phyloP scores from a whole-genome alignment of 1,139 yeast species.

The Blastobotrys aristatus region DNA sequence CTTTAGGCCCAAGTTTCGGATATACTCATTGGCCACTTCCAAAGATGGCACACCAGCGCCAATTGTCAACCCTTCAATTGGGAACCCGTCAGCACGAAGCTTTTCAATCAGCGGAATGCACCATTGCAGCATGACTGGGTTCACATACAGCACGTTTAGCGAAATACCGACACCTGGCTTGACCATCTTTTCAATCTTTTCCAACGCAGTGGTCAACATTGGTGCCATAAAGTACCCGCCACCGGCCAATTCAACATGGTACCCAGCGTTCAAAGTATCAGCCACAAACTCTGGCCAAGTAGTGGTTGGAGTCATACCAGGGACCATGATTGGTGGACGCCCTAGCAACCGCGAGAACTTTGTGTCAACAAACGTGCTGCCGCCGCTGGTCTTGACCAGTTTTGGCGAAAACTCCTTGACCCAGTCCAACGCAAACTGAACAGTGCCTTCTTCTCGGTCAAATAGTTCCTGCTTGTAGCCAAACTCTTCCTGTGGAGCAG shows the following conservation, averaged over 20 bases:
- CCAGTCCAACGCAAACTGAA: slow-evolving; percentile 90
- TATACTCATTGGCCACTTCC: slow-evolving; percentile 96
- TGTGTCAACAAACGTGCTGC: slow-evolving; percentile 72
- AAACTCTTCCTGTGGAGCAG: slow-evolving; percentile 65
- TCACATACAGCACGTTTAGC: slow-evolving; percentile 88
- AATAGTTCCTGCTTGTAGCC: slow-evolving; percentile 96
- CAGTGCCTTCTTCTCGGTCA: slow-evolving; percentile 57
- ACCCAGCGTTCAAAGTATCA: slow-evolving; percentile 92
- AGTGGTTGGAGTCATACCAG: slow-evolving; percentile 99
- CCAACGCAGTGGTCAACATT: slow-evolving; percentile 69
- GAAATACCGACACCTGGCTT: slow-evolving; percentile 90
- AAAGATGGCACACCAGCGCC: slow-evolving; percentile 99
- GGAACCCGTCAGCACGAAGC: slow-evolving; percentile 87
- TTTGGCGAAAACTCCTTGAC: slow-evolving; percentile 81
- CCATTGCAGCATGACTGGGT: slow-evolving; percentile 98
- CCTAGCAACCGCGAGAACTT: slow-evolving; percentile 89
- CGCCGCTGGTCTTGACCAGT: slow-evolving; percentile 65
- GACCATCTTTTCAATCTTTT: slow-evolving; percentile 48
- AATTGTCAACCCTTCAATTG: slow-evolving; percentile 90
- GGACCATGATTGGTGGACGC: slow-evolving; percentile 94
- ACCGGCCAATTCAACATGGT: slow-evolving; percentile 96
- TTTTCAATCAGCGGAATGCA: slow-evolving; percentile 92
- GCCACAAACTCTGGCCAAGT: slow-evolving; percentile 91
- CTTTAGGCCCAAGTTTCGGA: slow-evolving; percentile 84
- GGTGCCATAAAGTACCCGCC: slow-evolving; percentile 89